A percentile compares a stretch with the other conserved stretches of the same genome.
These are phyloP conservation scores for Populus deltoides DNA, from an alignment of 345 rosid genomes.

Conservation along the genomic window DNA sequence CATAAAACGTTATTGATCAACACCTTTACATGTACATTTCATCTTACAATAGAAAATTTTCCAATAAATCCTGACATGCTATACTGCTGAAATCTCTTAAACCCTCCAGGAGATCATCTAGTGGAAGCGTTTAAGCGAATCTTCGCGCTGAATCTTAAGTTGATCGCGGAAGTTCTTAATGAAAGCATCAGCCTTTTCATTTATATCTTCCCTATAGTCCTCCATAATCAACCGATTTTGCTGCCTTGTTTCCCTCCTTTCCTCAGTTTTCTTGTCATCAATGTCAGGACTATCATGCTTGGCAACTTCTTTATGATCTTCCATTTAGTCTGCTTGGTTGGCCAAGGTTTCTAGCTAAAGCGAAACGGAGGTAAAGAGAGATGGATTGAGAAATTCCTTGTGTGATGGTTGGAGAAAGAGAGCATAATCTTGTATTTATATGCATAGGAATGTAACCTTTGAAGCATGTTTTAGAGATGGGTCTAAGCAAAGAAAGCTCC, in stretches of 20 bases:
- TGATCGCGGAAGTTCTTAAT: slow-evolving; percentile 34
- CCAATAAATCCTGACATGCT: neutral
- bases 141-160: slow-evolving; percentile 32
- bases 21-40: neutral
- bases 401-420: neutral
- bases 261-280: neutral
- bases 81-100: neutral
- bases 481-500: slow-evolving; percentile 9
- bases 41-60: neutral
- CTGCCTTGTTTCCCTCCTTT: neutral
- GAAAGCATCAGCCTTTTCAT: slow-evolving; percentile 30
- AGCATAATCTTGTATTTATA: slow-evolving; percentile 8
- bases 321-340: neutral
- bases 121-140: slow-evolving; percentile 27
- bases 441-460: neutral
- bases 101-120: slow-evolving; percentile 26
- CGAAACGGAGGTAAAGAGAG: neutral
- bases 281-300: neutral
- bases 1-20: neutral
- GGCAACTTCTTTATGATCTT: neutral
- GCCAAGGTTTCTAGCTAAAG: neutral
- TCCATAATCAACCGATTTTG: neutral
- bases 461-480: slow-evolving; percentile 14
- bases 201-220: slow-evolving; percentile 28
- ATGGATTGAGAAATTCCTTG: neutral